Base-by-base conservation (phyloP, 129 eudicot genomes). In the Lactuca saligna region DNA sequence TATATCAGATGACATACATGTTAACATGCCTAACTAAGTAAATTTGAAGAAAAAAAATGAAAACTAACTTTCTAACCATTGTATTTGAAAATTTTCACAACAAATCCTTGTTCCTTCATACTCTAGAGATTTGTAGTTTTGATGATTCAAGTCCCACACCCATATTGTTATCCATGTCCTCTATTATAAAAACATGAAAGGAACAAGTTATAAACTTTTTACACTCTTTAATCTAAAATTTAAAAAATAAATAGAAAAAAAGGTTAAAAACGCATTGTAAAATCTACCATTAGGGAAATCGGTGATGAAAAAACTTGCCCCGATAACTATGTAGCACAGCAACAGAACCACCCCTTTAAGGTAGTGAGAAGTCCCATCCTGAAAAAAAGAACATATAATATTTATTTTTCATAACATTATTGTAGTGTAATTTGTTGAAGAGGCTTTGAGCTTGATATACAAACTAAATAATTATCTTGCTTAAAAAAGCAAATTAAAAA, bases 321-420 rank as follows among this genome's bases (percentile, higher is more conserved):
- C 98, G 4, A 91, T 84, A 7, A 86, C 89, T 58, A 88, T 4
- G 76, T 91, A 91, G 86, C 88, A 91, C 25, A 91, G 73, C 42
- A 91, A 78, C 66, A 91, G 96, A 65, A 91, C 88, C 35, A 88
- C 55, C 12, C 98, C 98, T 71, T 91, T 91, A 65, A 91, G 75
- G 79, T 88, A 91, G 81, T 91, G 98, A 73, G 98, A 91, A 51
- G 91, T 91, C 62, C 98, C 98, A 77, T 91, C 98, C 98, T 88
- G 79, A 50, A 73, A 63, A 17, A 25, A 20, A 20, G 20, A 20
- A 20, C 20, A 20, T 20, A 20, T 20, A 20, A 20, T 20, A 20
- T 20, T 20, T 20, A 20, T 20, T 25, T 42, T 51, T 33, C 34
- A 33, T 34, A 11, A 10, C 25, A 3, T 14, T 4, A 15, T 53